phyloP scores from a whole-genome alignment of 2,329 filamentous ascomycete species.

The Didymella arachidicola region DNA sequence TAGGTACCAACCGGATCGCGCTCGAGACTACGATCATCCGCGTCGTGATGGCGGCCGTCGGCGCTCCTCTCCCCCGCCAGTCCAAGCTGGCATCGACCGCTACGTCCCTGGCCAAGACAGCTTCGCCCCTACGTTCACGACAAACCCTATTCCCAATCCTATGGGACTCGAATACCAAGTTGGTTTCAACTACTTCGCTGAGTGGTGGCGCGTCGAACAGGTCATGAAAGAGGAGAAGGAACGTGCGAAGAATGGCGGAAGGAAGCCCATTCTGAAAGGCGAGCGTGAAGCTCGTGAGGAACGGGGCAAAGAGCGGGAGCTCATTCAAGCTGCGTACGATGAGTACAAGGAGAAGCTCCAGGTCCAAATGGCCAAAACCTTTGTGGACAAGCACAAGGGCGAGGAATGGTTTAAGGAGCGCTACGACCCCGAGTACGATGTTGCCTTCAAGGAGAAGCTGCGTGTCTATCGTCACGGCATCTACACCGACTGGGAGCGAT shows the following conservation, averaged over 20 bases:
- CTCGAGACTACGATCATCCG: slow-evolving; percentile 72
- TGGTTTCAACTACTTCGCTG: slow-evolving; percentile 84
- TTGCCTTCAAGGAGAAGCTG: slow-evolving; percentile 76
- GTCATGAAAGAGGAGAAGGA: slow-evolving; percentile 84
- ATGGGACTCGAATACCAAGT: slow-evolving; percentile 79
- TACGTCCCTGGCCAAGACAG: slow-evolving; percentile 79
- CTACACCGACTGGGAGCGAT: slow-evolving; percentile 88
- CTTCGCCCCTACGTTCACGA: slow-evolving; percentile 58
- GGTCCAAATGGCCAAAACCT: slow-evolving; percentile 80
- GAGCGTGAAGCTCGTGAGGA: slow-evolving; percentile 74
- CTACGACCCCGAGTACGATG: slow-evolving; percentile 84
- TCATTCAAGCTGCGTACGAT: slow-evolving; percentile 75
- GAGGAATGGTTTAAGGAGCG: slow-evolving; percentile 99
- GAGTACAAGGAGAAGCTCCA: slow-evolving; percentile 71
- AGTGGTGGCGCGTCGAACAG: slow-evolving; percentile 86
- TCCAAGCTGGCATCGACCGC: slow-evolving; percentile 77
- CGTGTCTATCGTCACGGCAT: slow-evolving; percentile 79
- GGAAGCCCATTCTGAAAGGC: slow-evolving; percentile 70
- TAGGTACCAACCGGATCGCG: slow-evolving; percentile 76
- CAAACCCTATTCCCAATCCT: slow-evolving; percentile 76
- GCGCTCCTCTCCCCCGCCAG: slow-evolving; percentile 65
- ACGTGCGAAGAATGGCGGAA: slow-evolving; percentile 71
- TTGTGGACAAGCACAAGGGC: slow-evolving; percentile 89
- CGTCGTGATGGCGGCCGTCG: slow-evolving; percentile 68
- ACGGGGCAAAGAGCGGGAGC: slow-evolving; percentile 78